Base-by-base conservation (phyloP, 495 filamentous ascomycete genomes). In the Articulospora tetracladia region DNA sequence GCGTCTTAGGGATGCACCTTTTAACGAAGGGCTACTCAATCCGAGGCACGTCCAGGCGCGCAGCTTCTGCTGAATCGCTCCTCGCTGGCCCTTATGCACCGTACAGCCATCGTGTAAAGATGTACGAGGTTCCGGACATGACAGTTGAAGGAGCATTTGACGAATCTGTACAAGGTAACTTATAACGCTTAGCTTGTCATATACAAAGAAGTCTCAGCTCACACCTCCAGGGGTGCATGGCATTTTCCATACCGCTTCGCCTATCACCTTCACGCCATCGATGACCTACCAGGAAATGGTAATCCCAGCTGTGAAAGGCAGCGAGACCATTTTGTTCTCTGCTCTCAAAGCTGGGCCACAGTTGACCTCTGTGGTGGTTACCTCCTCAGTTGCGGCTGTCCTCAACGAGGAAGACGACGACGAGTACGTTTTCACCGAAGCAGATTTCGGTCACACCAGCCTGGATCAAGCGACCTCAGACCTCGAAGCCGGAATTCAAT, bases 191-290 rank as follows among this genome's bases (percentile, higher is more conserved):
- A 24, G 34, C 22, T 25, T 26, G 17, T 27, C 25, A 25, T 32
- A 0, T 36, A 25, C 15, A 24, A 23, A 22, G 15, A 25, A 6
- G 11, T 47, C 17, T 24, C n/a, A 23, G 51, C 22, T 36, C 1
- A 55, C 22, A 47, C 17, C 26, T 22, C 19, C 44, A 71, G 69
- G 69, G 12, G 64, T 66, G 23, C 15, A 64, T 57, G 67, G 60
- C 11, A 68, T 69, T 47, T 63, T 69, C 57, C 69, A 71, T 63
- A 69, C 67, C 15, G 69, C 69, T 8, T 71, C 69, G 1, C 66
- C 66, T 3, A 55, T 68, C 20, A 51, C 59, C 41, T 68, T 68
- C 34, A 32, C 41, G 4, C 11, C 3, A 2, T 12, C 59, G 2
- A 60, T 34, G 1, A 58, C 28, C 3, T 68, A 59, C 34, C 57